Conservation (phyloP, 371 early-diverging fungal genomes). For the Actinomucor elegans region DNA sequence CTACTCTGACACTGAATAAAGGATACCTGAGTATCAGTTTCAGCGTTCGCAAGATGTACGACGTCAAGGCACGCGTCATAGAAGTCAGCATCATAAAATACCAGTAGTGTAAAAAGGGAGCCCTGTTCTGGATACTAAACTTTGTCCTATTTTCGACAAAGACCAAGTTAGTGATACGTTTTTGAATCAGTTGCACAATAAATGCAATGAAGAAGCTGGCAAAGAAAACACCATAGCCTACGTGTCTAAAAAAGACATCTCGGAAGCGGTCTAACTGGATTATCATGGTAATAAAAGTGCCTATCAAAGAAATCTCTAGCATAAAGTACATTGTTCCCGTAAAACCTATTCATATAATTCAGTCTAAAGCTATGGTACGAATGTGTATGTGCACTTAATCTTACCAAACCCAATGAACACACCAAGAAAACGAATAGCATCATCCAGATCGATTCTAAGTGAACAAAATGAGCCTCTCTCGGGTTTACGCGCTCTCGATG, state of each 20-base stretch:
- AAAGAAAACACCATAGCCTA: constrained; percentile 46
- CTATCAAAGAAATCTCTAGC: constrained; percentile 40
- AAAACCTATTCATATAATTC: constrained; percentile 43
- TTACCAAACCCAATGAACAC: constrained; percentile 50
- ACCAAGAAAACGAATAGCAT: constrained; percentile 49
- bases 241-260: constrained; percentile 27
- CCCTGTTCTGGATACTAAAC: constrained; percentile 37
- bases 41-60: constrained; percentile 43
- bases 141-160: constrained; percentile 35
- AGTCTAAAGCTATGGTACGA: background rate
- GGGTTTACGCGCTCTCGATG: too few species aligned
- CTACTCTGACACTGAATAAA: constrained; percentile 46
- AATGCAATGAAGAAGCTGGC: constrained; percentile 48
- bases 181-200: constrained; percentile 45
- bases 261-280: constrained; percentile 36
- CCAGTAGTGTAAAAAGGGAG: constrained; percentile 49
- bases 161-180: constrained; percentile 36
- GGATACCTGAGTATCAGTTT: constrained; percentile 44
- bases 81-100: constrained; percentile 56
- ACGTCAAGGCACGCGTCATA: constrained; percentile 52
- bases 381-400: background rate
- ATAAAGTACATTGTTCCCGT: constrained; percentile 49
- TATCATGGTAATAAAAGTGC: constrained; percentile 26
- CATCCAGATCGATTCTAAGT: constrained; percentile 47
- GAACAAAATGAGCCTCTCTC: too few species aligned